Percentiles rank a stretch among this genome's conserved stretches.
Evolutionary conservation across 208 protist species (phyloP).

Genomic region (Zelonia costaricensis): DNA sequence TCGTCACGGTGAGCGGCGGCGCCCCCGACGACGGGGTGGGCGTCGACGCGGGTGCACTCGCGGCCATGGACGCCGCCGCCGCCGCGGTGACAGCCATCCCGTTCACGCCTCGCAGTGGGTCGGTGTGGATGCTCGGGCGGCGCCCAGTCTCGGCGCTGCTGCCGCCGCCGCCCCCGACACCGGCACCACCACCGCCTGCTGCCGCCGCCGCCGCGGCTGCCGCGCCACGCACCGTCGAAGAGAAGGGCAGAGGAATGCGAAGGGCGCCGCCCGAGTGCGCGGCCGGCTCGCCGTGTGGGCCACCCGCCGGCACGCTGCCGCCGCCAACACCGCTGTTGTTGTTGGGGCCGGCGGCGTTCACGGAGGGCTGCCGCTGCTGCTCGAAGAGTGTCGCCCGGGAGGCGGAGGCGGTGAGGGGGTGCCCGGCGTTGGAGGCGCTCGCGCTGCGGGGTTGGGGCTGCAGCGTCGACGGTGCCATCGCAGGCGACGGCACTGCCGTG

Average conservation of each 20-base stretch:
- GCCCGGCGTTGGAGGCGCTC: too few species aligned
- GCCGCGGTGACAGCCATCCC: background rate
- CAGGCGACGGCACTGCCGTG: background rate
- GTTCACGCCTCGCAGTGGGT: constrained; percentile 3
- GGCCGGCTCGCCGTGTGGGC: background rate
- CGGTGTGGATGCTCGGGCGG: background rate
- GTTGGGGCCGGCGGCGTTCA: background rate
- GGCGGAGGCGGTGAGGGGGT: background rate
- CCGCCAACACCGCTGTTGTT: background rate
- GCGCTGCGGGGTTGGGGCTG: background rate
- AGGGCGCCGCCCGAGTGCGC: background rate
- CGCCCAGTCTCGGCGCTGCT: too few species aligned
- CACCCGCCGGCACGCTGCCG: background rate
- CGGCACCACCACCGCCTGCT: background rate
- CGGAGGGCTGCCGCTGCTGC: constrained; percentile 8
- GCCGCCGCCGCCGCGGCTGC: background rate
- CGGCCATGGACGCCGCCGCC: background rate
- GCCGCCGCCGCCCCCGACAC: background rate
- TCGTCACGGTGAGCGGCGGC: background rate
- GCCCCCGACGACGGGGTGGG: too few species aligned
- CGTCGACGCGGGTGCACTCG: too few species aligned
- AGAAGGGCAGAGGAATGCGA: background rate
- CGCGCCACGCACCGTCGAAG: background rate
- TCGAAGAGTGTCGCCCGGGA: constrained; percentile 4
- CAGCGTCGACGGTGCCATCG: background rate